Base-by-base conservation (phyloP, 2,329 filamentous ascomycete species). In the Xylaria sp. region DNA sequence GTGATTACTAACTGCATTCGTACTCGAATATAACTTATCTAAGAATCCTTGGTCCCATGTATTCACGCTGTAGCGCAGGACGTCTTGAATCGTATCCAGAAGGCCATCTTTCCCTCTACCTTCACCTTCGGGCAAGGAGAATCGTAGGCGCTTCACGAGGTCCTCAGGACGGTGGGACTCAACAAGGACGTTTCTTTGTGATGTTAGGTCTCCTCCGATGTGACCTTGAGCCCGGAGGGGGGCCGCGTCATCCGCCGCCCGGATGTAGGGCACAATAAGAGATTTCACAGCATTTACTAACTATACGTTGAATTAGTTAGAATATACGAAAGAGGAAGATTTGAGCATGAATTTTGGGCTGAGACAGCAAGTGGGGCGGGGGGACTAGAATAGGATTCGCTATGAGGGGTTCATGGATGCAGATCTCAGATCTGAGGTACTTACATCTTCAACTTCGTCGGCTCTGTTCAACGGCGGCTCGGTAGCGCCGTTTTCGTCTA, bases 31-130 rank as follows among this genome's bases (percentile, higher is more conserved):
- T 19, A 98, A 85, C 82, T 99, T 98, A 81, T 98, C 94, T 76
- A 98, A 82, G 81, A 98, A 99, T 11, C 95, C 95, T 80, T 97
- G 94, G 76, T 97, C 92, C 93, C 94, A 98, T n/a, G 95, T 98
- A 81, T 99, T 99, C 77, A 98, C 95, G 76, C 92, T 96, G 80
- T 97, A 94, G 71, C 88, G 85, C 50, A 98, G 84, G 21, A 98
- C 85, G 68, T 89, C 87, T 72, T 89, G 83, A 54, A 97, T 86
- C 2, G 88, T 88, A 39, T 89, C 85, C 32, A 97, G 82, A 36
- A 98, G 82, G 0, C 94, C 95, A 51, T 92, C 87, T 73, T 92
- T 92, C 0, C 90, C 91, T 69, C 82, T 83, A 7, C 88, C 90
- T 47, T 84, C 78, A 2, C 79, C 81, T 2, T 81, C 75, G 0